These are phyloP conservation scores for Heterobasidion irregulare DNA, from an alignment of 1,284 basidiomycete species.

Conservation along the genomic window DNA sequence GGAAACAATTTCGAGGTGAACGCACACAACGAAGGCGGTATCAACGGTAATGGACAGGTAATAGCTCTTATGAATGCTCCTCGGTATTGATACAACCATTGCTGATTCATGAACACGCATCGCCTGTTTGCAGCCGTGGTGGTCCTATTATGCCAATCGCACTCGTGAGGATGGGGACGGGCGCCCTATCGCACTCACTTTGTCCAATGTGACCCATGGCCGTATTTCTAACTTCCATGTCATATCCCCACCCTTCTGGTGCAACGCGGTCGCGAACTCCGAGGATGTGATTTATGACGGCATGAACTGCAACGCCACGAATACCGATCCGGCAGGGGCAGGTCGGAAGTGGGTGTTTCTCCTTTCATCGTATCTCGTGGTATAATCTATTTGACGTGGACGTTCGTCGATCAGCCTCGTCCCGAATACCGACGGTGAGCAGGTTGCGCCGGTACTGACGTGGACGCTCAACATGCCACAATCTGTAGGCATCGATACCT, in stretches of 20 bases:
- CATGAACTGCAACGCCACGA: conserved; percentile 55
- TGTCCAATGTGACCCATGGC: conserved; percentile 40
- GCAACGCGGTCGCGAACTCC: conserved; percentile 50
- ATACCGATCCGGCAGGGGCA: conserved; percentile 38
- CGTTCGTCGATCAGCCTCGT: conserved; percentile 34
- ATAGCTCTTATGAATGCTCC: not conserved
- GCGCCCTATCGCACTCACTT: conserved; percentile 52
- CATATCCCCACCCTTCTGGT: conserved; percentile 58
- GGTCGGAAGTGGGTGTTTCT: conserved; percentile 38
- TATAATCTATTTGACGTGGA: not conserved
- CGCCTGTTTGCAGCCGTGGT: conserved; percentile 31
- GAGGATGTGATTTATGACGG: conserved; percentile 48
- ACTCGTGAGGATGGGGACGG: conserved; percentile 48
- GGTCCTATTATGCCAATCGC: conserved; percentile 35
- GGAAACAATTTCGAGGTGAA: not conserved
- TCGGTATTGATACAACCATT: not conserved
- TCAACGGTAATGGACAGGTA: not conserved
- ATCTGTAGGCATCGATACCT: conserved; percentile 40
- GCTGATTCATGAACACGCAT: not conserved
- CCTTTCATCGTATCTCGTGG: not conserved
- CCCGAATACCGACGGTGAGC: conserved; percentile 53
- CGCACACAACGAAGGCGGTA: not conserved
- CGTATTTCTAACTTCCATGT: conserved; percentile 45
- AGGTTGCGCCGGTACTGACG: not conserved
- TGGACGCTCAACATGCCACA: not conserved